A percentile compares a stretch with the other conserved stretches of the same genome.
Evolutionary conservation across 257 asterid genomes (phyloP).

Genomic region (Linderniella brevidens): DNA sequence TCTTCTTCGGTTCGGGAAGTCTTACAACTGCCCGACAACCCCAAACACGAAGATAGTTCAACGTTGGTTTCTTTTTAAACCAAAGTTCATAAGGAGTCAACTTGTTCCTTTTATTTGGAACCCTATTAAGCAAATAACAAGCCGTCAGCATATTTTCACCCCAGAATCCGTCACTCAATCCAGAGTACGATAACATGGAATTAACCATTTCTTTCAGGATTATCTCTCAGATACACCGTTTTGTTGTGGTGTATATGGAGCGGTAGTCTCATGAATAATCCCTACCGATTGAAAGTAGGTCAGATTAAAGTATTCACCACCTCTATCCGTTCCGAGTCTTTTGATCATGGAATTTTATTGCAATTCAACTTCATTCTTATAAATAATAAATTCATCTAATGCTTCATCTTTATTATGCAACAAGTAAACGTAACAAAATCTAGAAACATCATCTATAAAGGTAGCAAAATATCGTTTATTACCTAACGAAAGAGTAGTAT

Average conservation of each 20-base stretch:
- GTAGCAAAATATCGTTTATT: too few relatives aligned
- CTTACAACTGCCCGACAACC: not conserved
- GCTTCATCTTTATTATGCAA: not conserved
- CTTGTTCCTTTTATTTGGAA: not conserved
- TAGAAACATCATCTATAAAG: not conserved
- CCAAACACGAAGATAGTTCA: conserved; percentile 1
- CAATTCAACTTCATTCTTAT: conserved; percentile 2
- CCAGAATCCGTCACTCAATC: not conserved
- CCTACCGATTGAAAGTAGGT: not conserved
- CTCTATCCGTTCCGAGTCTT: not conserved
- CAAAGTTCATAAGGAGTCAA: not conserved
- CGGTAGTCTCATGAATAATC: too few relatives aligned
- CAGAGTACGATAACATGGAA: not conserved
- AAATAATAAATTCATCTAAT: not conserved
- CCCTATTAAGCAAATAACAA: not conserved
- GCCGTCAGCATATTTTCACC: not conserved
- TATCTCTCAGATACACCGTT: not conserved
- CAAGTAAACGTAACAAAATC: not conserved
- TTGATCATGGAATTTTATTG: not conserved
- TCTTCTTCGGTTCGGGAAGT: not conserved
- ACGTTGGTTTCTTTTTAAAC: not conserved
- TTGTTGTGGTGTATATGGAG: too few relatives aligned
- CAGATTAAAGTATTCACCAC: not conserved
- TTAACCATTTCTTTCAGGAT: not conserved
- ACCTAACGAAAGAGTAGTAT: not conserved